A percentile compares a stretch with the other conserved stretches of the same genome.
phyloP scores from a whole-genome alignment of 164 flowering plant species.

The Vitis rotundifolia region DNA sequence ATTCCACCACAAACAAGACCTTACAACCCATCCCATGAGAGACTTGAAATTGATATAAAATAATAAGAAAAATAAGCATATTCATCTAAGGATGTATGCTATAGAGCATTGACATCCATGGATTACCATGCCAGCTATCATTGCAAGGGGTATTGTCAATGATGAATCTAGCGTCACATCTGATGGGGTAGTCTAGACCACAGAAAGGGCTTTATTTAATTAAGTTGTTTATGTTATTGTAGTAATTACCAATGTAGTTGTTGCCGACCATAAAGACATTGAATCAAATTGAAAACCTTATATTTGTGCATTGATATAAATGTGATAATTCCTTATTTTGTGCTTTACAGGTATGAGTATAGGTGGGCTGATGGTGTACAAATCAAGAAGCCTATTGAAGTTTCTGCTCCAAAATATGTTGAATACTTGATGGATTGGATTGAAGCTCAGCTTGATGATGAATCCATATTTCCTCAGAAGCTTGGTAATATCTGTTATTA shows the following conservation, averaged over 20 bases:
- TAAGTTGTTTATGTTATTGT: too few relatives aligned
- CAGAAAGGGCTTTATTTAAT: conserved; percentile 56
- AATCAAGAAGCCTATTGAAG: conserved; percentile 96
- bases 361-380: conserved; percentile 99
- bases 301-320: background rate
- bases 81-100: too few relatives aligned
- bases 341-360: conserved; percentile 78
- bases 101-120: too few relatives aligned
- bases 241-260: too few relatives aligned
- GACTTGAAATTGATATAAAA: too few relatives aligned
- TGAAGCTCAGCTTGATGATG: conserved; percentile 92
- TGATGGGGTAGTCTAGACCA: conserved; percentile 73
- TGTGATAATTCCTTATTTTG: conserved; percentile 7
- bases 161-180: conserved; percentile 70
- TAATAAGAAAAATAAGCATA: too few relatives aligned
- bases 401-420: conserved; percentile 99
- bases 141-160: conserved; percentile 68
- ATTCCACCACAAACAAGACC: too few relatives aligned
- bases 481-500: conserved; percentile 58
- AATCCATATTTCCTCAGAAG: conserved; percentile 95
- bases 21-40: too few relatives aligned
- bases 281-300: too few relatives aligned
- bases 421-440: conserved; percentile 99
- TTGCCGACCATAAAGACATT: too few relatives aligned
- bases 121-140: conserved; percentile 41